Evolutionary conservation across 352 stramenopile species (phyloP), one percentile per base, ranked within the genome.

Genomic region (Phytophthora brassicae): DNA sequence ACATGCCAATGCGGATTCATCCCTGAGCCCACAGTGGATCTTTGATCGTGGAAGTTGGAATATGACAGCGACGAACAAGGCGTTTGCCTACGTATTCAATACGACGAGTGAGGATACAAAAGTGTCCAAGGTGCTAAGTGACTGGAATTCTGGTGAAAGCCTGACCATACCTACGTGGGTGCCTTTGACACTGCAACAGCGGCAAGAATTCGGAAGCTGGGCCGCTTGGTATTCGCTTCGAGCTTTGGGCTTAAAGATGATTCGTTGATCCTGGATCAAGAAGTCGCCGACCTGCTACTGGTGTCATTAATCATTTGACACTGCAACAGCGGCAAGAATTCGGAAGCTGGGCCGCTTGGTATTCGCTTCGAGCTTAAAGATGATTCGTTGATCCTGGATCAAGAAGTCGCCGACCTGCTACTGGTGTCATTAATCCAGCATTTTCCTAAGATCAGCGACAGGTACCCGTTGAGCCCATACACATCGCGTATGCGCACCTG

Each of bases 361-460:
- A 39, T 51, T 51, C n/a, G 44, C 44, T 17, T 51, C 24, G 12
- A 51, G 44, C 44, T 17, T 51, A n/a, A 16, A 11, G 44, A 51
- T 16, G 6, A 24, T 19, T 51, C 44, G 11, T 19, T 51, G 23
- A 17, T 8, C 24, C 24, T 51, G 7, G 23, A 38, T 11, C 9
- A 35, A 28, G 3, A 13, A 28, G 23, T 51, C 13, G 44, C 44
- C 11, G 44, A 51, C 14, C 26, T 51, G 12, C 26, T 51, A 12
- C 13, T 38, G 14, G 44, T 16, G 5, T 38, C 44, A 3, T 35
- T 51, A 22, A 51, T 51, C 23, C 44, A 38, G 8, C 44, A 51
- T 16, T 51, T 51, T 20, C 44, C 44, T 38, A 26, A 39, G 14
- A 14, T 51, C 13, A 51, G 33, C 44, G 44, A 51, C 4, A 36